Percentiles rank a stretch among this genome's conserved stretches.
Evolutionary conservation across 2,329 filamentous ascomycete genomes (phyloP).

Genomic region (Xenoacremonium recifei): DNA sequence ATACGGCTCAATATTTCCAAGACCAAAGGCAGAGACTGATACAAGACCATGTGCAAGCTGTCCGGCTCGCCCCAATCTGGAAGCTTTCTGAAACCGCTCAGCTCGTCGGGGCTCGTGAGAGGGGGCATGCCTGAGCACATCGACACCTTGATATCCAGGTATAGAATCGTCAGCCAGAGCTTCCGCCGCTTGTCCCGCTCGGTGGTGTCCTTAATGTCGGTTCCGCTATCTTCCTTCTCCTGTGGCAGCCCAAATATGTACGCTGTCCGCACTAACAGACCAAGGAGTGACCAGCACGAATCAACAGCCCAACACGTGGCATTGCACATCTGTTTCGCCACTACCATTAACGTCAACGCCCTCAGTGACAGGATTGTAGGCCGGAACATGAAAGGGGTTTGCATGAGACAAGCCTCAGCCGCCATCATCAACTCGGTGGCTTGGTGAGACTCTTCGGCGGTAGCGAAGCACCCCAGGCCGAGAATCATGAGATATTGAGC

Average conservation of each 20-base stretch:
- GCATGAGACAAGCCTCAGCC: conserved; percentile 35
- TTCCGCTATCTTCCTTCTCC: conserved; percentile 22
- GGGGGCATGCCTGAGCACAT: conserved; percentile 36
- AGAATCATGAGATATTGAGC: conserved; percentile 35
- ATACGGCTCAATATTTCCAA: conserved; percentile 30
- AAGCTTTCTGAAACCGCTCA: conserved; percentile 24
- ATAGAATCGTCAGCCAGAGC: conserved; percentile 35
- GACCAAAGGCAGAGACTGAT: conserved; percentile 30
- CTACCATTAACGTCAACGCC: conserved; percentile 31
- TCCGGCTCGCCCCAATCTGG: conserved; percentile 26
- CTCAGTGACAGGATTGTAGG: conserved; percentile 32
- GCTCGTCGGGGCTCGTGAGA: conserved; percentile 30
- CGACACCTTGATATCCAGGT: conserved; percentile 35
- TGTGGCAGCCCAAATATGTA: conserved; percentile 35
- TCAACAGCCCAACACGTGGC: conserved; percentile 37
- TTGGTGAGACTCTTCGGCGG: conserved; percentile 28
- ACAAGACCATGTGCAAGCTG: conserved; percentile 32
- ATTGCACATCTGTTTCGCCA: conserved; percentile 36
- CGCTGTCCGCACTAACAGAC: conserved; percentile 32
- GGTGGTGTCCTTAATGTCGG: conserved; percentile 19
- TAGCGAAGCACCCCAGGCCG: conserved; percentile 32
- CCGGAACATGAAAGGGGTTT: conserved; percentile 37
- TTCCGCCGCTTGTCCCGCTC: conserved; percentile 29
- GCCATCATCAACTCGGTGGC: conserved; percentile 36
- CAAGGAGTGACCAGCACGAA: conserved; percentile 34